These are phyloP conservation scores for Phlegmacium glaucopus DNA, from an alignment of 768 basidiomycete species.

Conservation along the genomic window DNA sequence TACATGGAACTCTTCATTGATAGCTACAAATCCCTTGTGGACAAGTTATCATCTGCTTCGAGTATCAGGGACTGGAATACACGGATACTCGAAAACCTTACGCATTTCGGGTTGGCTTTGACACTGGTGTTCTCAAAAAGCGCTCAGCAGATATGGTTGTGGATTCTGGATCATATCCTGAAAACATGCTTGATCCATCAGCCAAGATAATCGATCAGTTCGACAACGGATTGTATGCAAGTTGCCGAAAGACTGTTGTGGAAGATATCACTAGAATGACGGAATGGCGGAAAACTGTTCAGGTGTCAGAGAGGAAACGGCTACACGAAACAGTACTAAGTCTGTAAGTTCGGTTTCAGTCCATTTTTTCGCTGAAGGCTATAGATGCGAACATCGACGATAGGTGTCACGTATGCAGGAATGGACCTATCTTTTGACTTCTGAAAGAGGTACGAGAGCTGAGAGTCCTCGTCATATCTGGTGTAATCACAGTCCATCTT, in stretches of 20 bases:
- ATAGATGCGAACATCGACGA: slow-evolving; percentile 72
- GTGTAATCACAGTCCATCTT: slow-evolving; percentile 37
- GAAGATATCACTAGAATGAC: slow-evolving; percentile 61
- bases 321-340: too few relatives aligned
- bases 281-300: slow-evolving; percentile 73
- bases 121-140: too few relatives aligned
- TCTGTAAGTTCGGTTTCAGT: too few relatives aligned
- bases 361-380: too few relatives aligned
- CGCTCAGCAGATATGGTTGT: too few relatives aligned
- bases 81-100: slow-evolving; percentile 67
- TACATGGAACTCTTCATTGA: slow-evolving; percentile 54
- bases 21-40: slow-evolving; percentile 55
- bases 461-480: slow-evolving; percentile 87
- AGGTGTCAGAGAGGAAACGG: too few relatives aligned
- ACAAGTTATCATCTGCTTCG: slow-evolving; percentile 32
- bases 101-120: slow-evolving; percentile 65
- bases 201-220: slow-evolving; percentile 47
- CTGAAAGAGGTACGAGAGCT: slow-evolving; percentile 84
- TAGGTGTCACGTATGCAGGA: slow-evolving; percentile 60
- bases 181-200: slow-evolving; percentile 47
- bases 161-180: slow-evolving; percentile 60
- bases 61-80: slow-evolving; percentile 42
- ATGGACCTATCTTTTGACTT: slow-evolving; percentile 58
- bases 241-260: slow-evolving; percentile 60
- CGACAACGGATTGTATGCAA: slow-evolving; percentile 52